A percentile compares a stretch with the other conserved stretches of the same genome.
Evolutionary conservation across 805 yeast genomes (phyloP).

Genomic region (Pichia kluyveri): DNA sequence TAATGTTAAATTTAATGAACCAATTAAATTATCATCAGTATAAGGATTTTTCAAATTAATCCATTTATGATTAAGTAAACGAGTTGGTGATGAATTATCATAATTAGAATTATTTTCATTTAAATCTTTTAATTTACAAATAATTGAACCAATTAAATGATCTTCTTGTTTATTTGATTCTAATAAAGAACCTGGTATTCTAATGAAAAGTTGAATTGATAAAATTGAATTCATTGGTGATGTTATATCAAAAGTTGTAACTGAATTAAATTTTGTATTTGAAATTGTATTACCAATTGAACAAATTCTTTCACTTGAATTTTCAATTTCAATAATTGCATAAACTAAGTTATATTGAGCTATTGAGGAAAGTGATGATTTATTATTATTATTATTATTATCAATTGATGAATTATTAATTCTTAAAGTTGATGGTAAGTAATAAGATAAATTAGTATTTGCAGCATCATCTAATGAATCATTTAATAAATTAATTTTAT

Average conservation of each 20-base stretch:
- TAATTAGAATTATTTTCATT: constrained; percentile 10
- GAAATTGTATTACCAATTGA: constrained; percentile 77
- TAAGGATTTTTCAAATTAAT: constrained; percentile 26
- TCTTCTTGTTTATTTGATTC: constrained; percentile 41
- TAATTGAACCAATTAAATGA: constrained; percentile 65
- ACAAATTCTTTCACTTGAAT: constrained; percentile 81
- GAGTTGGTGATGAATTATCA: constrained; percentile 29
- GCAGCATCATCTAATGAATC: constrained; percentile 22
- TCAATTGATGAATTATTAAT: constrained; percentile 13
- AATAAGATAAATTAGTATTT: constrained; percentile 21
- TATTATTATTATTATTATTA: constrained; percentile 5
- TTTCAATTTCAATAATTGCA: constrained; percentile 89
- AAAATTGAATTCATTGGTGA: constrained; percentile 37
- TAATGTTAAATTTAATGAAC: constrained; percentile 32
- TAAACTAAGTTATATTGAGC: constrained; percentile 47
- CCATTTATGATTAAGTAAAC: constrained; percentile 64
- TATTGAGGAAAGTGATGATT: constrained; percentile 52
- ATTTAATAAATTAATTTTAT: constrained; percentile 27
- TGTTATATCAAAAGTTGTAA: constrained; percentile 84
- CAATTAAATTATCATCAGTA: constrained; percentile 22
- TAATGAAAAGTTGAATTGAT: constrained; percentile 68
- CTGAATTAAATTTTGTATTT: constrained; percentile 77
- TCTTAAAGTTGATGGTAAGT: constrained; percentile 36
- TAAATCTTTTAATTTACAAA: constrained; percentile 38
- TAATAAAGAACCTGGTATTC: constrained; percentile 59